These are phyloP conservation scores for Leptographium lundbergii DNA, from an alignment of 2,329 filamentous ascomycete species.

Conservation along the genomic window DNA sequence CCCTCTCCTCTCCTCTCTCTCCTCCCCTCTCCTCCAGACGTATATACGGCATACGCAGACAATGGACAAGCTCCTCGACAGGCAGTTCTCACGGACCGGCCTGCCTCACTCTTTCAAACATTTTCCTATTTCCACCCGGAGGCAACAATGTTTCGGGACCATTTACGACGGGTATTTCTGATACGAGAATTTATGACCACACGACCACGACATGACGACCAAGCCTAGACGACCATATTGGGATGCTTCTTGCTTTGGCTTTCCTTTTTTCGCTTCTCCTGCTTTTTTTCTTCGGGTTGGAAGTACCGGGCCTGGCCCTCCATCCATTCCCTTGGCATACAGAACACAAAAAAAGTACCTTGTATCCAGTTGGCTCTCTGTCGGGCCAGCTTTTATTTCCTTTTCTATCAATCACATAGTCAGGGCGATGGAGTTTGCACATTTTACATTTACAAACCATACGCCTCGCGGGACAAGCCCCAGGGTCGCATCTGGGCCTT, in stretches of 20 bases:
- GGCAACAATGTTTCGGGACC: background rate
- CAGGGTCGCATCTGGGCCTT: background rate
- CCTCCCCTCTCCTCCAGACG: too few species aligned
- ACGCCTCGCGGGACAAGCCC: background rate
- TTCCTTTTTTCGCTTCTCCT: background rate
- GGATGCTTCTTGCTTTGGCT: constrained; percentile 3
- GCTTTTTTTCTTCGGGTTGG: background rate
- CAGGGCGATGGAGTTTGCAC: background rate
- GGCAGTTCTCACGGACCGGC: background rate
- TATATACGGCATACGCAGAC: background rate
- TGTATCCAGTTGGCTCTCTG: background rate
- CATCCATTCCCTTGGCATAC: background rate
- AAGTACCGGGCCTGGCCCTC: background rate
- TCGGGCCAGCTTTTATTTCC: too few species aligned
- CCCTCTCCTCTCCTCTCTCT: too few species aligned
- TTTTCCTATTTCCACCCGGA: background rate
- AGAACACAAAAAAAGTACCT: background rate
- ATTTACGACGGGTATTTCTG: constrained; percentile 5
- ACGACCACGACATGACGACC: constrained; percentile 10
- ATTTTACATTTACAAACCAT: background rate
- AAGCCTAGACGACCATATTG: constrained; percentile 9
- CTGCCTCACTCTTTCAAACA: background rate
- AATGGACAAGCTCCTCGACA: background rate
- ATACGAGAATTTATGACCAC: constrained; percentile 10
- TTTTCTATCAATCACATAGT: background rate